phyloP scores from a whole-genome alignment of 768 basidiomycete genomes.

The Epithele typhae region DNA sequence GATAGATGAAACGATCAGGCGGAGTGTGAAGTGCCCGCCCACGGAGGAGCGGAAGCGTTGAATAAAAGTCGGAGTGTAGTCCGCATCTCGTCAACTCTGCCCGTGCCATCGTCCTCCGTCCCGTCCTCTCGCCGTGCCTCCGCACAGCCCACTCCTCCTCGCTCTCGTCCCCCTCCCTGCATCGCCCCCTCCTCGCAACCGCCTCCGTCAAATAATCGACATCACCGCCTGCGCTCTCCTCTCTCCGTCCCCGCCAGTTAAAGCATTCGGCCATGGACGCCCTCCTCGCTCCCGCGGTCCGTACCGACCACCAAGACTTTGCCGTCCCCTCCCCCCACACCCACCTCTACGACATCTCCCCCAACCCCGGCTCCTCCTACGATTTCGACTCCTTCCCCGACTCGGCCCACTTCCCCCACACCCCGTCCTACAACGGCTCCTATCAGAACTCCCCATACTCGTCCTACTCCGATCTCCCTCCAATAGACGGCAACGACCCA shows the following conservation, averaged over 20 bases:
- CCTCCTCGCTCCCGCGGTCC: conserved; percentile 14
- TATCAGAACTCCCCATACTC: conserved; percentile 73
- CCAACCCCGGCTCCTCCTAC: conserved; percentile 26
- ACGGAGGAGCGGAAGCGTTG: not conserved
- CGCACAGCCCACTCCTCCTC: conserved; percentile 8
- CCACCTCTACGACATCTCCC: conserved; percentile 22
- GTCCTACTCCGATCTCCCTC: conserved; percentile 56
- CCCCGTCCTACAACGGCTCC: conserved; percentile 59
- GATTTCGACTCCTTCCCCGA: conserved; percentile 37
- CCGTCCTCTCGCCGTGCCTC: conserved; percentile 7
- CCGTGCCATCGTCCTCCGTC: not conserved
- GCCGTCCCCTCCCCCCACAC: conserved; percentile 12
- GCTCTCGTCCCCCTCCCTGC: conserved; percentile 4
- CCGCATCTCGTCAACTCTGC: conserved; percentile 4
- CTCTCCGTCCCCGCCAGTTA: conserved; percentile 11
- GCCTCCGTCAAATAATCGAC: conserved; percentile 20
- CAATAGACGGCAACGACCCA: conserved; percentile 26
- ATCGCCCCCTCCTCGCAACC: conserved; percentile 11
- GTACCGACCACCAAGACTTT: conserved; percentile 12
- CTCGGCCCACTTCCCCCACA: conserved; percentile 40
- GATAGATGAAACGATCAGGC: conserved; percentile 19
- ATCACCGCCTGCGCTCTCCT: conserved; percentile 16
- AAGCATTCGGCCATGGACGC: conserved; percentile 17
- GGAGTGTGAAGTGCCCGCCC: conserved; percentile 13
- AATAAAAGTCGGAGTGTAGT: conserved; percentile 4